Evolutionary conservation across 2,329 filamentous ascomycete species (phyloP), one percentile per base, ranked within the genome.

Genomic region (Alternaria dauci): DNA sequence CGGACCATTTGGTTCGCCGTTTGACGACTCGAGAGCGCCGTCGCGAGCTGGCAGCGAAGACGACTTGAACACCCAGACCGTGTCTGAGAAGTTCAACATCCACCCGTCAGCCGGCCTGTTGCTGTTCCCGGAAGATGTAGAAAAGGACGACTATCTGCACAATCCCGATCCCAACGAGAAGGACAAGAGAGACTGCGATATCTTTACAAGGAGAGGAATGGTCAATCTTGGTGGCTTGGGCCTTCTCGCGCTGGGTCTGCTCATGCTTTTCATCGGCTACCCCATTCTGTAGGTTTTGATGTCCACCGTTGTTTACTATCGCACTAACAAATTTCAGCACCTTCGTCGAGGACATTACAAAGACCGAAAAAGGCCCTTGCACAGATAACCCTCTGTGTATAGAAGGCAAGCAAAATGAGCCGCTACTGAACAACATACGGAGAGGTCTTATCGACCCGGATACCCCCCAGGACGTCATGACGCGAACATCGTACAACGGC

Each of bases 21-120:
- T 88, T 66, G 85, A 86, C 60, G 87, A 89, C 63, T 87, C 86
- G 5, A 80, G 84, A 65, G 82, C 84, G 12, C 84, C 85, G 2
- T 89, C 87, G 51, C 80, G 85, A 62, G 81, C 85, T 20, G 86
- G 83, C n/a, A 90, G 87, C 69, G 87, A 90, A 46, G 87, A 90
- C 26, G 85, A 89, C 20, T 52, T 91, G 54, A 91, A 90, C 70
- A 91, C 89, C 0, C 89, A 91, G 78, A 91, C 89, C 1, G 89
- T 91, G 3, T 87, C 88, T 16, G 88, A 91, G 71, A 91, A 91
- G 76, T 91, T 89, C 76, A 91, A 90, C 71, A 91, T 92, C 54
- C 82, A 87, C 73, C 89, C 89, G 1, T 89, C 87, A 3, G 86
- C 88, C 14, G 88, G 88, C 6, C 78, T 91, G 53, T 74, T 92